phyloP scores from a whole-genome alignment of 1,139 yeast genomes.

The Scheffersomyces stambukii region DNA sequence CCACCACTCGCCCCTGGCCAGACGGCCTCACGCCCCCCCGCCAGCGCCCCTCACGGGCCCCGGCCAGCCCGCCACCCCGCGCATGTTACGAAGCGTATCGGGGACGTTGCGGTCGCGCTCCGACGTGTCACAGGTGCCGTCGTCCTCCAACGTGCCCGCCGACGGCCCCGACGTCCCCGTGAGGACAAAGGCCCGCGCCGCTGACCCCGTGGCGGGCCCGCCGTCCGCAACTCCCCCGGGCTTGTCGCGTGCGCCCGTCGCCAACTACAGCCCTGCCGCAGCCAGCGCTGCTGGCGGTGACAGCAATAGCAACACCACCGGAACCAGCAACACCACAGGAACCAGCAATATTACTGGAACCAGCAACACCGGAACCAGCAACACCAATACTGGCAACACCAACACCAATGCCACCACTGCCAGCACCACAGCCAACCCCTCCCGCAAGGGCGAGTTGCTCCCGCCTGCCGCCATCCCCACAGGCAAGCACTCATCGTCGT shows the following conservation, averaged over 20 bases:
- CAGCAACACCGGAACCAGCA: conserved; percentile 9
- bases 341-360: conserved; percentile 7
- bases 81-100: conserved; percentile 64
- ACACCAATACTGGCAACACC: conserved; percentile 9
- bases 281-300: conserved; percentile 3
- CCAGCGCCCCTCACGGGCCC: conserved; percentile 3
- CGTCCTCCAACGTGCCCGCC: conserved; percentile 15
- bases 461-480: too few species aligned
- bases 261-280: conserved; percentile 2
- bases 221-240: conserved; percentile 11
- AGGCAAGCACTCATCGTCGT: too few species aligned
- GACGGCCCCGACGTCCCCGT: too few species aligned
- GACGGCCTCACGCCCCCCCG: conserved; percentile 1
- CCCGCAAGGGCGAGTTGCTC: too few species aligned
- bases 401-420: conserved; percentile 5
- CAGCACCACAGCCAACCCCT: not conserved
- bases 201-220: conserved; percentile 13
- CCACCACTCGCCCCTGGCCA: too few species aligned
- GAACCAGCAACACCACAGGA: conserved; percentile 5
- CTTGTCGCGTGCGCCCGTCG: conserved; percentile 1
- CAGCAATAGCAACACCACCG: conserved; percentile 7
- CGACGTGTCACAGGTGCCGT: conserved; percentile 7
- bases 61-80: conserved; percentile 65
- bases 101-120: conserved; percentile 24
- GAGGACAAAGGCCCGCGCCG: conserved; percentile 11